Percentiles rank a stretch among this genome's conserved stretches.
Evolutionary conservation across 129 eudicot genomes (phyloP).

Genomic region (Lactuca sativa): DNA sequence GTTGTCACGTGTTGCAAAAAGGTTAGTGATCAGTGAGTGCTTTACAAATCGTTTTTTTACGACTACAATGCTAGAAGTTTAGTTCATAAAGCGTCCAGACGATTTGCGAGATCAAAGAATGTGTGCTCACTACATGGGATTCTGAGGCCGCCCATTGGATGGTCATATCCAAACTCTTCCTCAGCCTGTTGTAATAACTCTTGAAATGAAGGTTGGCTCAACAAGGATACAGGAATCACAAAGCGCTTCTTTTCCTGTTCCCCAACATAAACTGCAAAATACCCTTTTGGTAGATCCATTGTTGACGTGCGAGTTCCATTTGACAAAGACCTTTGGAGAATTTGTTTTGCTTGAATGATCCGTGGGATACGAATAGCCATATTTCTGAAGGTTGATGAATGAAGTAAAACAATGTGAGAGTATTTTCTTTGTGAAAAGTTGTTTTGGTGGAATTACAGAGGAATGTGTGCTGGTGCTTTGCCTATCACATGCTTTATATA

Average conservation of each 20-base stretch:
- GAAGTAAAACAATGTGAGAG: neutral
- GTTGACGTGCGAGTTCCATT: neutral
- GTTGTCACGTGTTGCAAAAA: too few species aligned
- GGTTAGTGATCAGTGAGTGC: too few species aligned
- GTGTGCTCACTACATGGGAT: conserved; percentile 48
- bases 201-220: conserved; percentile 45
- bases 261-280: conserved; percentile 53
- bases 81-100: neutral
- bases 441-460: too few species aligned
- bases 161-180: neutral
- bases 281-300: conserved; percentile 40
- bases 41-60: too few species aligned
- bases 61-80: too few species aligned
- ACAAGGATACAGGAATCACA: conserved; percentile 35
- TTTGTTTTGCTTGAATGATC: conserved; percentile 19
- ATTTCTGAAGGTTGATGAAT: neutral
- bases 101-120: conserved; percentile 7
- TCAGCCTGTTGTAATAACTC: neutral
- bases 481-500: too few species aligned
- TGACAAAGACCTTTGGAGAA: conserved; percentile 8
- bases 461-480: too few species aligned
- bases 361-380: conserved; percentile 18
- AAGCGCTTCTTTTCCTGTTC: conserved; percentile 38
- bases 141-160: conserved; percentile 58
- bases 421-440: too few species aligned